Base-by-base conservation (phyloP, 139 green algal species). In the Coelastrella sp. region DNA sequence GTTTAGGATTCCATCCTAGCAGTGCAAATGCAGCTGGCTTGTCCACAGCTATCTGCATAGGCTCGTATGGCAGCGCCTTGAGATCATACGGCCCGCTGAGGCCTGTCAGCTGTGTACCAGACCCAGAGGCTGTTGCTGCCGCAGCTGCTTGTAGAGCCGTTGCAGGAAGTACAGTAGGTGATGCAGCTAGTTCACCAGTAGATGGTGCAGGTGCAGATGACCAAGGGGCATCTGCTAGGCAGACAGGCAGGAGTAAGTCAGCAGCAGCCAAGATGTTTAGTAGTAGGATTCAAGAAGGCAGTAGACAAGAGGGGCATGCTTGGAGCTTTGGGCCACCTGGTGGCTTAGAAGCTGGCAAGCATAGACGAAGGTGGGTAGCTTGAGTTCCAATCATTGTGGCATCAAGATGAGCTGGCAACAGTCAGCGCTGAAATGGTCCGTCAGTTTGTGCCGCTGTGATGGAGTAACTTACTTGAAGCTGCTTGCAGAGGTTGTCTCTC, bases 281-380 rank as follows among this genome's bases (percentile, higher is more conserved):
- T 13, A 71, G 61, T 71, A 3, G 14, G 11, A 13, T 19, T 13
- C 14, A 13, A 19, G 11, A 71, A 13, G 61, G 61, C 61, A 71
- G 3, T 17, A 77, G 19, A 5, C 16, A 32, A 59, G 74, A 22
- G 8, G 74, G 74, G n/a, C 74, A 60, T 11, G 13, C 7, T 11
- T 80, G 74, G 74, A 80, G 74, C 74, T 80, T 80, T 80, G 74
- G 74, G 22, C 74, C 74, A 1, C 74, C 74, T 60, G 74, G 74
- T 16, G 74, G 74, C 6, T 5, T 58, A 7, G 74, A 80, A 16
- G 13, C 5, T 7, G 74, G 74, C 13, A 59, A 32, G 6, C 13
- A 57, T 11, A 57, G 74, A 7, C 11, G 23, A 58, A 80, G 74
- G 74, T 80, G 74, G 58, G 22, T 11, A 57, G 8, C 7, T n/a